Evolutionary conservation across 495 filamentous ascomycete genomes (phyloP).

Genomic region (Sporormia fimetaria): DNA sequence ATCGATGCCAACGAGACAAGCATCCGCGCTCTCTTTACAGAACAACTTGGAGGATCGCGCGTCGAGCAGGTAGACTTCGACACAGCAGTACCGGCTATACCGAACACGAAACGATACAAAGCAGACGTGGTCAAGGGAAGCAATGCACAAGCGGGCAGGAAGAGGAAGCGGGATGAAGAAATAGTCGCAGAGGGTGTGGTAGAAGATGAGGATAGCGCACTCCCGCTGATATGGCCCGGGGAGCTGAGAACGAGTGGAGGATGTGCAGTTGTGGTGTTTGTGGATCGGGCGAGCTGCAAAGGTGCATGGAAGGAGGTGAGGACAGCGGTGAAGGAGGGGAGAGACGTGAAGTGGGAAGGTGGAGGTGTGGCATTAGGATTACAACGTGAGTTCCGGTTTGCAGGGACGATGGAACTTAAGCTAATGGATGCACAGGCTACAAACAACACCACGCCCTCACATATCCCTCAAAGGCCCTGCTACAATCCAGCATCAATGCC

Average conservation of each 20-base stretch:
- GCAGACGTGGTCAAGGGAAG: slow-evolving; percentile 47
- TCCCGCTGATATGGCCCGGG: slow-evolving; percentile 69
- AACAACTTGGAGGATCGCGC: slow-evolving; percentile 52
- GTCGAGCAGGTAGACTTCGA: slow-evolving; percentile 71
- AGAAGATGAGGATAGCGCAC: slow-evolving; percentile 36
- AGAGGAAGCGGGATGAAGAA: slow-evolving; percentile 38
- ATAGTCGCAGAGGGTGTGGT: slow-evolving; percentile 31
- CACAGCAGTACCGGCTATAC: slow-evolving; percentile 13
- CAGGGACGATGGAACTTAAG: too few relatives aligned
- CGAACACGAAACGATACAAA: slow-evolving; percentile 26
- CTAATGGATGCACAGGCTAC: too few relatives aligned
- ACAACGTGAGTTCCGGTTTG: slow-evolving; percentile 15
- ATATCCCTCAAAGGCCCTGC: slow-evolving; percentile 51
- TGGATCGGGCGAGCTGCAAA: slow-evolving; percentile 64
- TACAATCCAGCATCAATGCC: slow-evolving; percentile 63
- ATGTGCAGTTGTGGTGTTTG: slow-evolving; percentile 69
- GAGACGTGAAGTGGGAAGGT: slow-evolving; percentile 36
- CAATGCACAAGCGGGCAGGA: slow-evolving; percentile 25
- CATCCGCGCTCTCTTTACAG: slow-evolving; percentile 60
- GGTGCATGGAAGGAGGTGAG: slow-evolving; percentile 59
- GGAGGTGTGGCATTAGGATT: slow-evolving; percentile 45
- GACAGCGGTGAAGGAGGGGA: slow-evolving; percentile 47
- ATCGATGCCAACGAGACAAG: slow-evolving; percentile 70
- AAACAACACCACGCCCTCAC: slow-evolving; percentile 50
- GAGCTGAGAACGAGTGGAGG: slow-evolving; percentile 58